phyloP scores from a whole-genome alignment of 2,329 filamentous ascomycete species.

The Alternaria metachromatica region DNA sequence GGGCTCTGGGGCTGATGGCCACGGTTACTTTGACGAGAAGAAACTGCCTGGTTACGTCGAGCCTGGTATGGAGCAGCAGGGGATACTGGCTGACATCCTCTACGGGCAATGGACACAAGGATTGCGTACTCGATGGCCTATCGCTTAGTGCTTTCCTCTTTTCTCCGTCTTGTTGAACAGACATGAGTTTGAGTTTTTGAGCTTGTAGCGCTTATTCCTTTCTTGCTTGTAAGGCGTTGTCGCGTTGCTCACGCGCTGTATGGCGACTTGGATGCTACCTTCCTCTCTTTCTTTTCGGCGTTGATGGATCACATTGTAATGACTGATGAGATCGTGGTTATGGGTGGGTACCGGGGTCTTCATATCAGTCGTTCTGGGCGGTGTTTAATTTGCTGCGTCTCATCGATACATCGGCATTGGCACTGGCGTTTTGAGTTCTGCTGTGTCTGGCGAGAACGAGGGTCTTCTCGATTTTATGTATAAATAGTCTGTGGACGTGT shows the following conservation, averaged over 20 bases:
- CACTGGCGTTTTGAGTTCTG: neutral
- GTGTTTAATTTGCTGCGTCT: neutral
- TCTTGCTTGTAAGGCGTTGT: neutral
- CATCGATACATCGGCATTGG: neutral
- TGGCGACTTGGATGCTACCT: neutral
- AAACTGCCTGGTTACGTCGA: constrained; percentile 65
- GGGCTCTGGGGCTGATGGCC: constrained; percentile 48
- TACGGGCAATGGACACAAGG: constrained; percentile 91
- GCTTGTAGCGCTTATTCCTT: neutral
- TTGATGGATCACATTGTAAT: neutral
- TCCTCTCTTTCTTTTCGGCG: neutral
- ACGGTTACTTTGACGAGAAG: constrained; percentile 50
- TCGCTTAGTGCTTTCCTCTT: constrained; percentile 16
- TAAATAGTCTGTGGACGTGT: neutral
- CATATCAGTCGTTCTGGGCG: neutral
- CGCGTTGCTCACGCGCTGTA: neutral
- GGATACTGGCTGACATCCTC: constrained; percentile 86
- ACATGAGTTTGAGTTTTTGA: neutral
- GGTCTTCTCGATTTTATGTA: neutral
- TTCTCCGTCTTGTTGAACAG: neutral
- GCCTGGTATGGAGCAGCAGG: constrained; percentile 89
- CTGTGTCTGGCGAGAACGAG: neutral
- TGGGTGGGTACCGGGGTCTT: neutral
- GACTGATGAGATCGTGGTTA: neutral
- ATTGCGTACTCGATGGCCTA: constrained; percentile 62